These are phyloP conservation scores for Coniferiporia sulphurascens DNA, from an alignment of 1,284 basidiomycete species.

Conservation along the genomic window DNA sequence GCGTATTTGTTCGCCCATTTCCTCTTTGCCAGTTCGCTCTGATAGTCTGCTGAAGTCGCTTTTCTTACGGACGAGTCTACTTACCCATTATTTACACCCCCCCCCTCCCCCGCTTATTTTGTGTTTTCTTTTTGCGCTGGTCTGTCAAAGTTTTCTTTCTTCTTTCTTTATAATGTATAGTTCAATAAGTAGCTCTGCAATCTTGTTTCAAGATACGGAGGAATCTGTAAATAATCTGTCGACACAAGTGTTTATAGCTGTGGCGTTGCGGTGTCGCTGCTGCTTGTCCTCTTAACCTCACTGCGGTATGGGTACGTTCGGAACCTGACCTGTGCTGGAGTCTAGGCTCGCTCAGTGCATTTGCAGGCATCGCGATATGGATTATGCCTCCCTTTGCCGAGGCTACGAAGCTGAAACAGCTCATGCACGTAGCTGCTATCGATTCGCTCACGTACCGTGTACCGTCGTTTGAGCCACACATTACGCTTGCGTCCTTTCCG, in stretches of 20 bases:
- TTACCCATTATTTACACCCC: neutral
- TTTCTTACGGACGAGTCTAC: neutral
- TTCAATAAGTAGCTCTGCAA: slow-evolving; percentile 9
- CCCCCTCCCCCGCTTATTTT: neutral
- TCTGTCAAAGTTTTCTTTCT: neutral
- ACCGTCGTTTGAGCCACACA: slow-evolving; percentile 59
- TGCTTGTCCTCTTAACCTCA: neutral
- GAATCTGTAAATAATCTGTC: slow-evolving; percentile 13
- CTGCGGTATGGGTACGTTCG: neutral
- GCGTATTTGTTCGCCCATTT: neutral
- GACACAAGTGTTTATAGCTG: neutral
- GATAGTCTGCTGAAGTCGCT: slow-evolving; percentile 5
- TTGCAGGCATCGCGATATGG: slow-evolving; percentile 16
- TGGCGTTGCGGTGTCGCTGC: neutral
- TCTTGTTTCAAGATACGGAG: neutral
- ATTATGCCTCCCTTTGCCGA: slow-evolving; percentile 24
- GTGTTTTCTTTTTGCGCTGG: neutral
- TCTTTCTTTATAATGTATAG: slow-evolving; percentile 14
- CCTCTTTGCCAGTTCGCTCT: neutral
- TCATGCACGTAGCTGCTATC: slow-evolving; percentile 38
- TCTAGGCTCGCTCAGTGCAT: neutral
- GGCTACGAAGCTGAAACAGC: slow-evolving; percentile 34
- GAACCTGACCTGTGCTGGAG: neutral
- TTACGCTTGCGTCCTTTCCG: slow-evolving; percentile 58
- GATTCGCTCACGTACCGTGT: slow-evolving; percentile 39